Base-by-base conservation (phyloP, 805 yeast species). In the Kluyveromyces dobzhanskii region DNA sequence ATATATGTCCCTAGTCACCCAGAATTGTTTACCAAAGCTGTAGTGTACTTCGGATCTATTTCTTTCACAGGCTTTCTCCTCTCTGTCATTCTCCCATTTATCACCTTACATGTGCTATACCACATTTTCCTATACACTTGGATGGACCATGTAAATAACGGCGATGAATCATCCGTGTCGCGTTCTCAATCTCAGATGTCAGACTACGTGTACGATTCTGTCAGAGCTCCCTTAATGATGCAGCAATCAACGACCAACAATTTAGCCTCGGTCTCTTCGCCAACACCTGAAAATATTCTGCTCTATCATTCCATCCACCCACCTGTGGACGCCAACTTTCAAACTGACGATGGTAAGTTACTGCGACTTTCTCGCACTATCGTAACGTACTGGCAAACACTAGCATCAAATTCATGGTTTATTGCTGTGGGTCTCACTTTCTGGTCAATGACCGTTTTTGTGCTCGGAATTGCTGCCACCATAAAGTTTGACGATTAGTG, bases 1-100 rank as follows among this genome's bases (percentile, higher is more conserved):
- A 62, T 65, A 28, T 67, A 62, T 44, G 64, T 63, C 1, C 67
- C 67, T 3, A 61, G 56, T 1, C 57, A 65, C 30, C 52, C 52
- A 23, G 49, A 49, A 12, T 47, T 59, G 27, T 50, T 56, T 32
- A 58, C 67, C 11, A 47, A 54, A 4, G 42, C 47, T 2, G 57
- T 61, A 5, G 62, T 57, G 37, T 57, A 50, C 37, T 64, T 54
- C 44, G 69, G 64, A 16, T 51, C 56, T 32, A 58, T 53, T 43
- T 47, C 56, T 3, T 47, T 65, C 32, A 17, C 42, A 12, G 32
- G 43, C 17, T 67, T 64, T 41, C 31, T 59, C 12, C n/a, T 61
- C 4, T 44, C 45, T 17, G 43, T 62, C 1, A 50, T 66, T 10
- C 4, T 56, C 2, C 69, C 70, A 4, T 49, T 62, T 26, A 55